Evolutionary conservation across 805 yeast species (phyloP), one percentile per base, ranked within the genome.

Genomic region (Candida nitratophila): DNA sequence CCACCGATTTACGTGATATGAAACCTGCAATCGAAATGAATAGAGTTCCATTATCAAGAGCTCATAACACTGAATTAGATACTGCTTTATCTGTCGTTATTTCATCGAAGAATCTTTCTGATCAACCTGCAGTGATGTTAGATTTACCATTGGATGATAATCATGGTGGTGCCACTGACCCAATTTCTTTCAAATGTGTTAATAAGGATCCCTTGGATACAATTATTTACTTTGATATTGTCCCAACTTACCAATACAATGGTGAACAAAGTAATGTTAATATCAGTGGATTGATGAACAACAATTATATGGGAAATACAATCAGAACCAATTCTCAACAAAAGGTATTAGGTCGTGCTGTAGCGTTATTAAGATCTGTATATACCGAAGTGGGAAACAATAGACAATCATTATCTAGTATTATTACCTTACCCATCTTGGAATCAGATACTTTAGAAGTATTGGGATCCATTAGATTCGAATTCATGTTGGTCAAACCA

Each of bases 111-210:
- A 59, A 54, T 41, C 44, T 65, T 11, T 65, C 63, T 12, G 83
- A 76, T 45, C 75, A 85, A 4, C 79, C 86, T 1, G 49, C 57
- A 17, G 76, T 77, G 1, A 69, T 83, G 8, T 59, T 84, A 22
- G 96, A 89, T 53, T 69, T 90, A 48, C 97, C 97, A 2, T 64
- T 86, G 36, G 93, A 89, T 55, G 95, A 86, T 52, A 82, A 76
- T 41, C 79, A 76, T 54, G 82, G 81, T 2, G 66, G 75, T 45
- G 78, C 81, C n/a, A 73, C 79, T 3, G 87, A 81, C 47, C 91
- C 96, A 3, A 75, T 91, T 36, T 70, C 82, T 9, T 87, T 91
- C 65, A 81, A 80, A 48, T 73, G 83, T 45, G 63, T 65, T 8
- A 64, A 74, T 42, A 62, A 68, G 34, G 66, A 67, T 29, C 76